Base-by-base conservation (phyloP, 2,329 filamentous ascomycete genomes). In the Phymatotrichopsis omnivora region DNA sequence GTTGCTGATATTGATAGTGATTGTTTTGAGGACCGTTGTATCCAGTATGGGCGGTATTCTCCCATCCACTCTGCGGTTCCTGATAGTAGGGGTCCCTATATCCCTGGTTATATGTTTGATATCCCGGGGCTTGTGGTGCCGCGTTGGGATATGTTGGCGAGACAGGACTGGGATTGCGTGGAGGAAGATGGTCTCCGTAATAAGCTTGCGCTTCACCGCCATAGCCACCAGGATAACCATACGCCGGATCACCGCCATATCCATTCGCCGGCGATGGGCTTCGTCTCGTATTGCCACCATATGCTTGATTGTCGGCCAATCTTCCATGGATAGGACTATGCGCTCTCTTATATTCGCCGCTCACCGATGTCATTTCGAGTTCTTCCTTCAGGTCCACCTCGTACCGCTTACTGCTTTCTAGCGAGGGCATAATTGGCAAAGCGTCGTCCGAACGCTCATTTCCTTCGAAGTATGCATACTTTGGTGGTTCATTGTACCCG, bases 361-460 rank as follows among this genome's bases (percentile, higher is more conserved):
- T 37, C 28, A 53, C 38, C 7, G 27, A 16, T n/a, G 28, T 29
- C 28, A 54, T 25, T 27, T 54, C 52, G 4, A 47, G 50, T 23
- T 52, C 51, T 19, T 51, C 42, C 27, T 46, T 53, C 1, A 48
- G 30, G 24, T 56, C 51, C 14, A 58, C 45, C 42, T 51, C 53
- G 42, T 55, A 47, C 17, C 34, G 47, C 24, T 57, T 49, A 4
- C 51, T 33, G 10, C 46, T 49, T 36, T 58, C 55, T 37, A 56
- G 47, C 2, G 55, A 52, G n/a, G 57, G 57, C 57, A 59, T 59
- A n/a, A 52, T 42, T 6, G 56, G 57, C 4, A 59, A 42, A 14
- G 56, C 56, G 27, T 59, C 55, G 10, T 48, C 49, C 19, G 46
- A 53, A 3, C 47, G 37, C n/a, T n/a, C n/a, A n/a, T n/a, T n/a